Percentiles rank a stretch among this genome's conserved stretches.
Conservation (phyloP, 2,329 filamentous ascomycete species). For the Lasiodiplodia sp. region DNA sequence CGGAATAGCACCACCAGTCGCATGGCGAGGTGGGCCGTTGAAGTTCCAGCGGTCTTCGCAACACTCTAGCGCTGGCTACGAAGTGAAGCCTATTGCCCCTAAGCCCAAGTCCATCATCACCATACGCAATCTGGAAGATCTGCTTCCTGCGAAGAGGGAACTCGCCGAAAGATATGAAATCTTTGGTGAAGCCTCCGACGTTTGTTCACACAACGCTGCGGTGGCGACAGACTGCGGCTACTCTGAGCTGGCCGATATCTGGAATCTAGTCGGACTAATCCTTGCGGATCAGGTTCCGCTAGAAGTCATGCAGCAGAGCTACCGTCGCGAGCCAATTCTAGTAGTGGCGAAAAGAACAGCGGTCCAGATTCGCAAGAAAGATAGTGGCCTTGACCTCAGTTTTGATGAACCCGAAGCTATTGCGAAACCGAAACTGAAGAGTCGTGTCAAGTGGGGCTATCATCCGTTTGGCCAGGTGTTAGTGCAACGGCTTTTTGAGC, state of each 20-base stretch:
- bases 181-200: constrained; percentile 79
- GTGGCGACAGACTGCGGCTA: constrained; percentile 76
- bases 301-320: constrained; percentile 64
- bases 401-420: constrained; percentile 53
- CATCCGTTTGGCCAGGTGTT: constrained; percentile 64
- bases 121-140: constrained; percentile 72
- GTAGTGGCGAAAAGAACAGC: constrained; percentile 72
- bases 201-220: constrained; percentile 83
- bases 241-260: constrained; percentile 78
- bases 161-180: constrained; percentile 83
- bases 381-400: constrained; percentile 57
- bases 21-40: constrained; percentile 60
- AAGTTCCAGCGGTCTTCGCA: constrained; percentile 63
- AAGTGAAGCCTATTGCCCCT: constrained; percentile 39
- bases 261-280: constrained; percentile 81
- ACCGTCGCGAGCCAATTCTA: constrained; percentile 66
- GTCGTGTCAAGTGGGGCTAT: constrained; percentile 62
- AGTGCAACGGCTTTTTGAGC: constrained; percentile 63
- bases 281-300: constrained; percentile 79
- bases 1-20: constrained; percentile 55
- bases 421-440: constrained; percentile 48
- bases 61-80: constrained; percentile 38
- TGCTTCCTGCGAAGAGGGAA: constrained; percentile 79
- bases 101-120: constrained; percentile 73
- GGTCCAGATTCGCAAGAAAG: constrained; percentile 57